Evolutionary conservation across 768 basidiomycete species (phyloP).

Genomic region (Dentipellis sp.): DNA sequence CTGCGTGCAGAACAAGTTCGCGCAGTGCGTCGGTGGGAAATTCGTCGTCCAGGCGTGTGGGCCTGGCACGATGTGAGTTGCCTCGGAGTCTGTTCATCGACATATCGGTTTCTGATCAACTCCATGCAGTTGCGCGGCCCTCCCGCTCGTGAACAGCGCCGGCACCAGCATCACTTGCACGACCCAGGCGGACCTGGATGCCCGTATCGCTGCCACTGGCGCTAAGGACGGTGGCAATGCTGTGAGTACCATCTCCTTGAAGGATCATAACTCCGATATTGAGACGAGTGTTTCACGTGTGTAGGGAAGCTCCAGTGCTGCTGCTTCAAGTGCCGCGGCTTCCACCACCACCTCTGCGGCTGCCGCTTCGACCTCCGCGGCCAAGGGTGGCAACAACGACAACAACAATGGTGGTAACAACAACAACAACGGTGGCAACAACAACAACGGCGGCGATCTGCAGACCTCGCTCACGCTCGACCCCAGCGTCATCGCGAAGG

Average conservation of each 20-base stretch:
- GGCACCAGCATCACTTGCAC: conserved; percentile 48
- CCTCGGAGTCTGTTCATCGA: neutral
- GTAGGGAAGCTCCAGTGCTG: neutral
- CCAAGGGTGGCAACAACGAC: neutral
- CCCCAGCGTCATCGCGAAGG: conserved; percentile 32
- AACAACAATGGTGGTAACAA: neutral
- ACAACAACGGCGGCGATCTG: neutral
- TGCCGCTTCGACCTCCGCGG: neutral
- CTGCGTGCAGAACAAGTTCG: conserved; percentile 40
- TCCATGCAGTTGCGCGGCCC: conserved; percentile 25
- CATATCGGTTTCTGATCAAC: neutral
- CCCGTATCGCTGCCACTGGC: conserved; percentile 30
- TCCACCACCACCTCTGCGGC: neutral
- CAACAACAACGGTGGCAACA: neutral
- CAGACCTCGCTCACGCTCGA: conserved; percentile 24
- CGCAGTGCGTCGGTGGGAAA: conserved; percentile 44
- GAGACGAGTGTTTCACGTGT: no score
- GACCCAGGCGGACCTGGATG: conserved; percentile 34
- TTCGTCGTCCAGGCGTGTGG: conserved; percentile 23
- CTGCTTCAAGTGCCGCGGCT: neutral
- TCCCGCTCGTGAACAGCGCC: conserved; percentile 39
- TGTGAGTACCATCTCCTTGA: neutral
- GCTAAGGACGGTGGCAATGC: neutral
- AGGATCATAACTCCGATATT: neutral
- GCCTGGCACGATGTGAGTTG: conserved; percentile 14